Evolutionary conservation across 768 basidiomycete genomes (phyloP).

Genomic region (Omphalotus guepiniiformis): DNA sequence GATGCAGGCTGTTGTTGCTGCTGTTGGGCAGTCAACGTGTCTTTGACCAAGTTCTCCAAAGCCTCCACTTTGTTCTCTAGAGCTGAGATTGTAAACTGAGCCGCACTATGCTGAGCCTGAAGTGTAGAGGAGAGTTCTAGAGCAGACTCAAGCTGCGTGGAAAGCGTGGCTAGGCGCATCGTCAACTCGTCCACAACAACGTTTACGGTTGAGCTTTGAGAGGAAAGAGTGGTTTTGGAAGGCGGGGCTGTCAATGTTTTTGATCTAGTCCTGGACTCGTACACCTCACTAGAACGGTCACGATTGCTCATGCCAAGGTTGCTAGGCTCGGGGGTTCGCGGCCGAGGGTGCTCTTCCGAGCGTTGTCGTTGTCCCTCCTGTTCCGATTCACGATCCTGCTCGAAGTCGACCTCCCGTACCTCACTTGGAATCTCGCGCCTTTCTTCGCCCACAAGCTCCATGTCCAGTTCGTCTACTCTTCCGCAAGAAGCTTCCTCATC

Average conservation of each 20-base stretch:
- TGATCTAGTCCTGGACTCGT: constrained; percentile 36
- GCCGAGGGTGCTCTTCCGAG: constrained; percentile 60
- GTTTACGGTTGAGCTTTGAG: constrained; percentile 17
- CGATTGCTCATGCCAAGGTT: constrained; percentile 42
- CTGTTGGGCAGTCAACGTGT: constrained; percentile 35
- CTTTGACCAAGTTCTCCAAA: constrained; percentile 61
- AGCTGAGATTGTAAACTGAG: constrained; percentile 66
- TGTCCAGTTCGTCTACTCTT: neutral
- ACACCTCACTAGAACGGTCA: constrained; percentile 20
- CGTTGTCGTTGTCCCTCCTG: constrained; percentile 48
- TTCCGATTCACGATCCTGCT: constrained; percentile 33
- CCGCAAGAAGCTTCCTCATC: constrained; percentile 3
- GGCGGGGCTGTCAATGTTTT: constrained; percentile 28
- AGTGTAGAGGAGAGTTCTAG: constrained; percentile 68
- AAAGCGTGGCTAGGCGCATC: constrained; percentile 54
- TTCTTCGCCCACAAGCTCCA: neutral
- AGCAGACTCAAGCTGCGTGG: constrained; percentile 72
- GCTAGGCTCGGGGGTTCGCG: constrained; percentile 78
- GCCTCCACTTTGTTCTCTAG: constrained; percentile 65
- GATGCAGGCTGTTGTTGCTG: neutral
- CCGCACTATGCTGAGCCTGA: constrained; percentile 72
- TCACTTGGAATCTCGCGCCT: neutral
- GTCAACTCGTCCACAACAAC: constrained; percentile 53
- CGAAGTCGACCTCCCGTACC: constrained; percentile 17
- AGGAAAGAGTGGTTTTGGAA: constrained; percentile 16